Base-by-base conservation (phyloP, 306 rosid species). In the Herpetospermum pedunculosum region DNA sequence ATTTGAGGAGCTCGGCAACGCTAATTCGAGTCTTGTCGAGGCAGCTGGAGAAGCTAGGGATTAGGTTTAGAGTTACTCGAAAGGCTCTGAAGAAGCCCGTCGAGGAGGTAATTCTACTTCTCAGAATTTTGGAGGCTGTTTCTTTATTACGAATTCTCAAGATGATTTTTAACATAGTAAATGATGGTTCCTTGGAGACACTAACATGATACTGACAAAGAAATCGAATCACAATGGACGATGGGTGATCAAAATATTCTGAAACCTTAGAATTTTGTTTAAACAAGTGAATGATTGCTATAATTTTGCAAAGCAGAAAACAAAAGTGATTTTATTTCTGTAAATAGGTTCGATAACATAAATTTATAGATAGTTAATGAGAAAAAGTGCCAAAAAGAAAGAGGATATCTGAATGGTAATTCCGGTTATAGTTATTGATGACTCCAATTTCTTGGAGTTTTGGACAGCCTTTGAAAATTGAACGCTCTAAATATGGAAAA, bases 21-120 rank as follows among this genome's bases (percentile, higher is more conserved):
- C 75, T 88, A 15, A 64, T 84, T 75, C 78, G 92, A 85, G 92
- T 85, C 79, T 77, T 92, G 81, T 87, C 96, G 8, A 84, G 97
- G 78, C 96, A 92, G 85, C 85, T 90, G 57, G 97, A 92, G 88
- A 92, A 92, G 79, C 80, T 92, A 82, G 91, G 92, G 55, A 82
- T 87, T 48, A 73, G 93, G 80, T 92, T 92, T 84, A 86, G 96
- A 47, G 83, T 87, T 55, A 90, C 96, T 0, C 79, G 96, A 55
- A 87, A 84, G 81, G 25, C 84, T 43, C 73, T 92, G 85, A 92
- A 90, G 81, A 86, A 86, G 11, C 98, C 98, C 70, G 72, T 90
- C 50, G 78, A 86, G 29, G 96, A 92, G 96, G 98, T 92, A 86
- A 76, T 69, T 44, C 19, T 29, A 18, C 6, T 41, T 69, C 38